phyloP scores from a whole-genome alignment of 2,329 filamentous ascomycete species.

The Septoria linicola region DNA sequence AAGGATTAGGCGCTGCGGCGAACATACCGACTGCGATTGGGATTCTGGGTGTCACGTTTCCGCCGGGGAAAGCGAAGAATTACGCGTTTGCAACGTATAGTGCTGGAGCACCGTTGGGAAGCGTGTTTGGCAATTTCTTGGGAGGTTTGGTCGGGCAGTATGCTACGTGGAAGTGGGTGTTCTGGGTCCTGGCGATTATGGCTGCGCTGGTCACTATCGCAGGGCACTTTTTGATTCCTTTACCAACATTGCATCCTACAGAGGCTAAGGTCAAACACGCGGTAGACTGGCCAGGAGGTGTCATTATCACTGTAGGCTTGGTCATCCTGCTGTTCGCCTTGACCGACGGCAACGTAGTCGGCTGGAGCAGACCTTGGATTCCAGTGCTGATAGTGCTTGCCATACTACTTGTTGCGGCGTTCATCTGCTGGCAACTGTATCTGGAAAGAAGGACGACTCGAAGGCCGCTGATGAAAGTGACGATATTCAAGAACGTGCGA shows the following conservation, averaged over 20 bases:
- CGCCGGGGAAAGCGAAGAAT: conserved; percentile 66
- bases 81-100: conserved; percentile 66
- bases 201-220: conserved; percentile 57
- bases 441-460: conserved; percentile 54
- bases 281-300: conserved; percentile 67
- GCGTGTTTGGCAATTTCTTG: conserved; percentile 64
- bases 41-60: conserved; percentile 66
- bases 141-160: conserved; percentile 64
- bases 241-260: conserved; percentile 39
- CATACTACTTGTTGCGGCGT: conserved; percentile 55
- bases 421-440: conserved; percentile 62
- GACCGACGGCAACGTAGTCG: conserved; percentile 67
- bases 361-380: conserved; percentile 65
- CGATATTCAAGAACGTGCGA: conserved; percentile 58
- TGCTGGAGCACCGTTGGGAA: conserved; percentile 64
- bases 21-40: conserved; percentile 71
- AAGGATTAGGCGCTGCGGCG: conserved; percentile 66
- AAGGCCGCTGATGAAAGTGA: conserved; percentile 65
- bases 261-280: conserved; percentile 42
- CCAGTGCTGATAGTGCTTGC: conserved; percentile 60
- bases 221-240: conserved; percentile 61
- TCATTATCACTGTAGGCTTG: conserved; percentile 61
- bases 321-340: conserved; percentile 65
- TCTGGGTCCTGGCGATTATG: conserved; percentile 63
- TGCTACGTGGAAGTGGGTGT: conserved; percentile 65